Base-by-base conservation (phyloP, 768 basidiomycete species). In the Tephrocybe sp. region DNA sequence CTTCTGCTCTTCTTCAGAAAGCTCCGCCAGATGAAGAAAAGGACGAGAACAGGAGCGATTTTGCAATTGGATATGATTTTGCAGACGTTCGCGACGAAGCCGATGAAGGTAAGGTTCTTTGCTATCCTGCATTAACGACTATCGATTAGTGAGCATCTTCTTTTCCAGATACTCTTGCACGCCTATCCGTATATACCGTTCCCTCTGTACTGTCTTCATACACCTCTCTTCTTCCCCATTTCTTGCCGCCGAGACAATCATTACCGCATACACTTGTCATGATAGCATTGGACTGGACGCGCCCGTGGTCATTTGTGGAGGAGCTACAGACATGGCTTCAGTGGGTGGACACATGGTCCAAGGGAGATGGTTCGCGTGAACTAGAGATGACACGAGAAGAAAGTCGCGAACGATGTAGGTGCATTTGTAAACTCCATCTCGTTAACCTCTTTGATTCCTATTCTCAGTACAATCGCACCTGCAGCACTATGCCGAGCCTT, bases 251-350 rank as follows among this genome's bases (percentile, higher is more conserved):
- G 1, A 75, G 82, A 49, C 71, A 78, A 24, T 72, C 81, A 5
- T 67, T 92, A 11, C 78, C 80, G 2, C 85, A 91, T 54, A 87
- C 88, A 0, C 73, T 91, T 25, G 82, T 93, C 37, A 70, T 97
- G 60, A 88, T 98, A 58, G 83, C 86, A 0, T 72, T 99, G 9
- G 96, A 99, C 66, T 99, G 97, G 96, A 96, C 93, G 57, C 81
- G 81, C 56, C 96, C 96, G 1, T 95, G 92, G 84, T 81, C 85
- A 1, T 98, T 98, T 65, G 71, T 97, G 1, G 82, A 87, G 12
- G 88, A 98, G 60, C 69, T 99, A 9, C 74, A 89, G 53, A 78
- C 71, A 38, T 98, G 96, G 96, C 69, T 98, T 39, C 68, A 64
- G 38, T 94, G 93, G 90, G 76, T 97, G 5, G 91, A 96, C 60